Conservation (phyloP, 768 basidiomycete genomes). For the Fomitopsis serialis region DNA sequence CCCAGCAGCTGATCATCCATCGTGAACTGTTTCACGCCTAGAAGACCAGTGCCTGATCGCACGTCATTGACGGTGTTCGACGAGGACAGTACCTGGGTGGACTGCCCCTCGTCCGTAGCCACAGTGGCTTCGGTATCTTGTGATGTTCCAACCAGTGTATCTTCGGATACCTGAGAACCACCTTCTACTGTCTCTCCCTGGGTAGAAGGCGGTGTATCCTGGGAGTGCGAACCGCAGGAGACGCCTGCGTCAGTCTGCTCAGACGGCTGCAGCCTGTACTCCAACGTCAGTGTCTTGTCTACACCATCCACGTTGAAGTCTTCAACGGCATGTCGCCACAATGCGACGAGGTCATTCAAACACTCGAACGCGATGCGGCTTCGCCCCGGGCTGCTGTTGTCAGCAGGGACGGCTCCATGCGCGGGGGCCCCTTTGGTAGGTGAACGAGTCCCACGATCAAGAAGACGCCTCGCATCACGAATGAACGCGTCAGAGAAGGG, state of each 20-base stretch:
- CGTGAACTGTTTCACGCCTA: slow-evolving; percentile 59
- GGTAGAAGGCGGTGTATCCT: too few species aligned
- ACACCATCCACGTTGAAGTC: slow-evolving; percentile 19
- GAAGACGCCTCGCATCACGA: slow-evolving; percentile 16
- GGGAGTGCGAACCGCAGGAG: too few species aligned
- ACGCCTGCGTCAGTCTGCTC: too few species aligned
- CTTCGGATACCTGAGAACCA: too few species aligned
- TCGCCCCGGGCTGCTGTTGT: background rate
- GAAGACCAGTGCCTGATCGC: slow-evolving; percentile 51
- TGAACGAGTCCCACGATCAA: background rate
- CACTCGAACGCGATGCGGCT: slow-evolving; percentile 5
- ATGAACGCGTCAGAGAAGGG: slow-evolving; percentile 50
- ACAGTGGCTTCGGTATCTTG: too few species aligned
- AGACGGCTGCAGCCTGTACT: too few species aligned
- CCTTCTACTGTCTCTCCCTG: too few species aligned
- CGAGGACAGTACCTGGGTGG: slow-evolving; percentile 47
- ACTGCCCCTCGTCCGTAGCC: too few species aligned
- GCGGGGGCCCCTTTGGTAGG: background rate
- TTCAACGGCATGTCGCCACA: slow-evolving; percentile 25
- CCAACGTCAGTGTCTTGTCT: too few species aligned
- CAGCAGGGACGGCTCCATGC: background rate
- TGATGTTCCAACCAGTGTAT: too few species aligned
- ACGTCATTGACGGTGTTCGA: slow-evolving; percentile 49
- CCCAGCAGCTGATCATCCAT: slow-evolving; percentile 52
- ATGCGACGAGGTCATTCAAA: slow-evolving; percentile 26